Conservation (phyloP, 495 filamentous ascomycete species). For the Aspergillus cavernicola region DNA sequence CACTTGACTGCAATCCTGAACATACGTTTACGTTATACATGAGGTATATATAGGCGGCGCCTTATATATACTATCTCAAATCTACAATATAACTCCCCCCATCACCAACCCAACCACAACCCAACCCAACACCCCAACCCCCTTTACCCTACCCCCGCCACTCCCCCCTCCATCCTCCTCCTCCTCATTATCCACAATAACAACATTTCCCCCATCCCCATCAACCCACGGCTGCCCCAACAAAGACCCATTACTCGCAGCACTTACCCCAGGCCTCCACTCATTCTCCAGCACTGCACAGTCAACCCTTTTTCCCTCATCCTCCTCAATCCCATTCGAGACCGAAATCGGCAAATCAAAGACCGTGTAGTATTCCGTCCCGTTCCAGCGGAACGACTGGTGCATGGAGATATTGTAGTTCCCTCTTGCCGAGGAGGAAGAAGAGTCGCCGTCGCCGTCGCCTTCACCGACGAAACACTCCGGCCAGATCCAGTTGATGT, state of each 20-base stretch:
- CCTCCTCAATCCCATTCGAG: slow-evolving; percentile 54
- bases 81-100: background rate
- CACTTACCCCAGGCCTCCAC: slow-evolving; percentile 12
- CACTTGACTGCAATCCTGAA: too few species aligned
- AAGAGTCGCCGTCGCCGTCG: slow-evolving; percentile 16
- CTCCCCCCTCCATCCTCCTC: background rate
- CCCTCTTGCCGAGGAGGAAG: slow-evolving; percentile 32
- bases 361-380: slow-evolving; percentile 60
- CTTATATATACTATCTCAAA: too few species aligned
- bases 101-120: background rate
- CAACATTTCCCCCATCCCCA: background rate
- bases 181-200: background rate
- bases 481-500: slow-evolving; percentile 66
- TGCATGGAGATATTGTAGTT: slow-evolving; percentile 61
- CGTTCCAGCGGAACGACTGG: slow-evolving; percentile 62
- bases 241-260: slow-evolving; percentile 12
- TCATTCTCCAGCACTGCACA: slow-evolving; percentile 22
- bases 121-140: background rate
- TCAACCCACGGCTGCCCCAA: slow-evolving; percentile 8
- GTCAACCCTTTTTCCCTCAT: slow-evolving; percentile 16
- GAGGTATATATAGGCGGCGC: too few species aligned
- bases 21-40: too few species aligned
- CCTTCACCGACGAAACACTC: slow-evolving; percentile 60
- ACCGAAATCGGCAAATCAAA: slow-evolving; percentile 64
- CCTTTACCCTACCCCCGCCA: background rate